A percentile compares a stretch with the other conserved stretches of the same genome.
Conservation (phyloP, 148 eudicot species). For the Amaranthus hypochondriacus region DNA sequence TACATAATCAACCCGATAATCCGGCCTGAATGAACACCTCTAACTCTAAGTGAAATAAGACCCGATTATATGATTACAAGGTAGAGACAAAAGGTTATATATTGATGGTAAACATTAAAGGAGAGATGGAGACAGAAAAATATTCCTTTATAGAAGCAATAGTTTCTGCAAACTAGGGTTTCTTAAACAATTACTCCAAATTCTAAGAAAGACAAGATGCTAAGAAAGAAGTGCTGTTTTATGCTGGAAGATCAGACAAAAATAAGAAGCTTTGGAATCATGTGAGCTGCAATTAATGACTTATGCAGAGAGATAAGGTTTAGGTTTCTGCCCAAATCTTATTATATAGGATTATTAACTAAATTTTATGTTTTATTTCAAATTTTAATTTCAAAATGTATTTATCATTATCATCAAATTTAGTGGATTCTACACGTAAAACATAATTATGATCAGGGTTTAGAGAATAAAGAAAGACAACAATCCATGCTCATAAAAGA, state of each 20-base stretch:
- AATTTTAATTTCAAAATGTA: neutral
- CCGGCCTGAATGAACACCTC: too few relatives aligned
- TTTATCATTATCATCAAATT: too few relatives aligned
- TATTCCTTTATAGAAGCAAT: constrained; percentile 4
- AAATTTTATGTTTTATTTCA: neutral
- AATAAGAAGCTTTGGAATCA: constrained; percentile 31
- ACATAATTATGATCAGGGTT: too few relatives aligned
- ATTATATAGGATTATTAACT: neutral
- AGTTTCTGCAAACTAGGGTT: neutral
- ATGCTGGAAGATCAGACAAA: constrained; percentile 23
- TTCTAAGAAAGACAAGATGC: constrained; percentile 28
- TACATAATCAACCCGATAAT: too few relatives aligned
- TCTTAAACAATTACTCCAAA: constrained; percentile 19
- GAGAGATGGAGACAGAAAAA: constrained; percentile 1
- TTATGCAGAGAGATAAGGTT: constrained; percentile 18
- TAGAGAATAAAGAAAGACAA: too few relatives aligned
- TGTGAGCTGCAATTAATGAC: constrained; percentile 46
- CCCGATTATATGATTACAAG: too few relatives aligned
- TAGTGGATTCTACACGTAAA: too few relatives aligned
- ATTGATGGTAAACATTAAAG: neutral
- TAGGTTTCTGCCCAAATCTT: neutral
- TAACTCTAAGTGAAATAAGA: too few relatives aligned
- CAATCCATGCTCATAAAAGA: too few relatives aligned
- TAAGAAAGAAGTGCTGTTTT: constrained; percentile 27
- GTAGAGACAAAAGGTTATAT: neutral